phyloP scores from a whole-genome alignment of 2,329 filamentous ascomycete species.

The Pseudogymnoascus sp. region DNA sequence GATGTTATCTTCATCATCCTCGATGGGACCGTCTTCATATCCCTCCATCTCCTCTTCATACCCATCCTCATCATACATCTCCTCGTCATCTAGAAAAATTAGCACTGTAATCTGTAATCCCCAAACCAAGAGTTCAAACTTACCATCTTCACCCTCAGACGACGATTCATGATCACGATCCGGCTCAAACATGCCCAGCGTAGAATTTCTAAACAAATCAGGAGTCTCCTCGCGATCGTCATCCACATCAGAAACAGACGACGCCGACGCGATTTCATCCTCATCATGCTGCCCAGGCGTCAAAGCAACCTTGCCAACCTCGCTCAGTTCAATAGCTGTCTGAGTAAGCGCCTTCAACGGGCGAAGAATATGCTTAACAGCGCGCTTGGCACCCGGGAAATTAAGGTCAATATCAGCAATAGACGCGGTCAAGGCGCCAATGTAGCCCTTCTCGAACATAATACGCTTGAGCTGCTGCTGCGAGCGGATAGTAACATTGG shows the following conservation, averaged over 20 bases:
- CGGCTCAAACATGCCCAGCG: slow-evolving; percentile 88
- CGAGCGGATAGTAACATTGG: slow-evolving; percentile 42
- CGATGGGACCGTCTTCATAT: slow-evolving; percentile 75
- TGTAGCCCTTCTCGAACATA: slow-evolving; percentile 98
- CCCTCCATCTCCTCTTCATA: slow-evolving; percentile 80
- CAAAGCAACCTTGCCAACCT: slow-evolving; percentile 55
- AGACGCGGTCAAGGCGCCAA: slow-evolving; percentile 79
- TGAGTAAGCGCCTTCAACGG: slow-evolving; percentile 82
- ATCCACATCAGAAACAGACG: slow-evolving; percentile 81
- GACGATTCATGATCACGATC: slow-evolving; percentile 75
- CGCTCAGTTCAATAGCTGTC: slow-evolving; percentile 80
- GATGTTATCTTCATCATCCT: slow-evolving; percentile 76
- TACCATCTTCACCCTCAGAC: slow-evolving; percentile 57
- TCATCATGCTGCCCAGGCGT: slow-evolving; percentile 65
- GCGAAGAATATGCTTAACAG: slow-evolving; percentile 91
- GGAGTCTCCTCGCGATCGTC: slow-evolving; percentile 90
- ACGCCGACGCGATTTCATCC: slow-evolving; percentile 80
- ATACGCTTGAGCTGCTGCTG: slow-evolving; percentile 81
- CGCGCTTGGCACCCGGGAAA: slow-evolving; percentile 85
- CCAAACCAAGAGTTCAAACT: slow-evolving; percentile 13
- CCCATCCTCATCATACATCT: slow-evolving; percentile 88
- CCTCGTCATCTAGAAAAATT: slow-evolving; percentile 63
- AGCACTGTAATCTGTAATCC: slow-evolving; percentile 7
- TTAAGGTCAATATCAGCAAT: slow-evolving; percentile 95
- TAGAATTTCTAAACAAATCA: slow-evolving; percentile 93